Percentiles rank a stretch among this genome's conserved stretches.
Evolutionary conservation across 495 filamentous ascomycete species (phyloP).

Genomic region (Penicillium fimorum): DNA sequence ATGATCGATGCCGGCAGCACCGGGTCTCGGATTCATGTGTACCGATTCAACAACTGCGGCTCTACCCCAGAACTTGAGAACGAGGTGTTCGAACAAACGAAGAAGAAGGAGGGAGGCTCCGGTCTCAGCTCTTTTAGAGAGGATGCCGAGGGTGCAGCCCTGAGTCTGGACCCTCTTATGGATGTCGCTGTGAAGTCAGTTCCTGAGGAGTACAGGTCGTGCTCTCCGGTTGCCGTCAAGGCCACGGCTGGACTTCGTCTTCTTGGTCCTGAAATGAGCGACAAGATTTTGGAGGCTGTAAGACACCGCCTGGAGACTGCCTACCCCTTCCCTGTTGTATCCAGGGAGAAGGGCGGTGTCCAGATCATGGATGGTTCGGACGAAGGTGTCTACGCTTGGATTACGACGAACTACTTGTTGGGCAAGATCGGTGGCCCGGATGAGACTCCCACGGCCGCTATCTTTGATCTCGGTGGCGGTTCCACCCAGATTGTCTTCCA

Average conservation of each 20-base stretch:
- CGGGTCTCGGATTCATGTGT: conserved; percentile 96
- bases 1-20: conserved; percentile 99
- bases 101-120: conserved; percentile 70
- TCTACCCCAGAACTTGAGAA: conserved; percentile 89
- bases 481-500: conserved; percentile 98
- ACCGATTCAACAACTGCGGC: conserved; percentile 98
- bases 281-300: conserved; percentile 83
- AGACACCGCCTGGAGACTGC: conserved; percentile 76
- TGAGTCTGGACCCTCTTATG: conserved; percentile 84
- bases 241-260: conserved; percentile 90
- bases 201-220: conserved; percentile 80
- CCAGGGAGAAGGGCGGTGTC: conserved; percentile 78
- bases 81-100: conserved; percentile 88
- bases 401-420: conserved; percentile 96
- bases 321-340: conserved; percentile 93
- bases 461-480: conserved; percentile 95
- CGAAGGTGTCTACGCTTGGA: conserved; percentile 99
- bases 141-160: conserved; percentile 82
- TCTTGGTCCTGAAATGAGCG: conserved; percentile 76
- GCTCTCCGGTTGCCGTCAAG: conserved; percentile 92
- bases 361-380: conserved; percentile 94
- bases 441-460: conserved; percentile 82
- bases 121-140: conserved; percentile 83
- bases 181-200: conserved; percentile 78
- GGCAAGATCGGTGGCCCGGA: conserved; percentile 95